Evolutionary conservation across 306 rosid species (phyloP), one percentile per base, ranked within the genome.

Genomic region (Sindora glabra): DNA sequence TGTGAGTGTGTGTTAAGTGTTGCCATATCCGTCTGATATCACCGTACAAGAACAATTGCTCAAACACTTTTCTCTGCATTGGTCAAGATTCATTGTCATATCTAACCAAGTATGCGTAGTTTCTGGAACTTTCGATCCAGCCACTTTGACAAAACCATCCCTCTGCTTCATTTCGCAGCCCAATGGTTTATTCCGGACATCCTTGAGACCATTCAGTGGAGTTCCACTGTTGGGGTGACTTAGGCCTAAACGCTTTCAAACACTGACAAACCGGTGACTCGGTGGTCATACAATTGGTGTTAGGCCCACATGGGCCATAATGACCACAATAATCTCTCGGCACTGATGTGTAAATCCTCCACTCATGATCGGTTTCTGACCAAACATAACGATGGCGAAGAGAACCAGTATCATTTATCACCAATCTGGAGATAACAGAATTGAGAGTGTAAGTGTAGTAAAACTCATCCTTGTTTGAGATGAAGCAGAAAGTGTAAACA

Each of bases 21-120:
- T 50, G 46, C 45, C 40, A 27, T 38, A 42, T 5, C 8, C 59
- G n/a, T 10, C 12, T 48, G 5, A 56, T 5, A 40, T 32, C 52
- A 72, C 62, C 13, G 11, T 10, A 49, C 77, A 72, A 29, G 67
- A 64, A 32, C 72, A 72, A 14, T 64, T 56, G 10, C 24, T 56
- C 17, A 64, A 48, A 37, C 77, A 72, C 24, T 34, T 27, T 3
- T 16, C 49, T 23, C 52, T 15, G 17, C 72, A 72, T 32, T 72
- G 36, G 0, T 41, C n/a, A 1, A 25, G 25, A 26, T 14, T 40
- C 46, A 9, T 56, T 15, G 23, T 72, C 5, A 3, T 16, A 10
- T 57, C 32, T 15, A 48, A 15, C 49, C 48, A 13, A 72, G 49
- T 37, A 37, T 39, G 32, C 45, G 59, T 12, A 4, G 40, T 26